Evolutionary conservation across 148 eudicot genomes (phyloP).

Genomic region (Rhododendron ovatum): DNA sequence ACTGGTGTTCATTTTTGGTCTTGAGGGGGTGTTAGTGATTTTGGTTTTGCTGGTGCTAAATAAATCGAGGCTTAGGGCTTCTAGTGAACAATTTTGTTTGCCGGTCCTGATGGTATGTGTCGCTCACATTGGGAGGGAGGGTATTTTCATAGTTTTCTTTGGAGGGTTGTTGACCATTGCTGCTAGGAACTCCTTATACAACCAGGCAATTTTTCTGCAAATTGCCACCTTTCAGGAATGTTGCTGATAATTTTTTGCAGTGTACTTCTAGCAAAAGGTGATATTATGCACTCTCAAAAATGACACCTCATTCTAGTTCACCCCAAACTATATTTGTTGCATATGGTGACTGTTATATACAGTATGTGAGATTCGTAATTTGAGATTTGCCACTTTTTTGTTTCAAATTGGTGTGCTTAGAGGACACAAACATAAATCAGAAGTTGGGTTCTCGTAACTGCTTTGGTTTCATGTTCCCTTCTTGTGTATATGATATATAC

Average conservation of each 20-base stretch:
- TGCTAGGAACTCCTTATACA: neutral
- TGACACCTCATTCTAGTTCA: neutral
- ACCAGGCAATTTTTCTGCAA: neutral
- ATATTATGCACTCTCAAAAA: neutral
- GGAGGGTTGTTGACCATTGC: neutral
- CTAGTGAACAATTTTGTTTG: neutral
- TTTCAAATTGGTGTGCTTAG: neutral
- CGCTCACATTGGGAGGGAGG: neutral
- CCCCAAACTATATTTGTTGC: neutral
- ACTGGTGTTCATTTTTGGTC: neutral
- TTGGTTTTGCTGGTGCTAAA: neutral
- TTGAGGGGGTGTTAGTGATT: neutral
- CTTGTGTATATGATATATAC: neutral
- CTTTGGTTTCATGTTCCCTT: neutral
- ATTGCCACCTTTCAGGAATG: neutral
- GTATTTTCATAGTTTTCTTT: neutral
- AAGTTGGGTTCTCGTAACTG: neutral
- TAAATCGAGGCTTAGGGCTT: neutral
- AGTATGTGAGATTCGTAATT: neutral
- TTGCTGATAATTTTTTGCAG: neutral
- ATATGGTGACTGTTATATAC: neutral
- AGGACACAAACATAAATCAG: neutral
- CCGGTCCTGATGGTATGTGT: neutral
- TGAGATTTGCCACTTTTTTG: neutral
- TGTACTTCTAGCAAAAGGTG: neutral